These are phyloP conservation scores for Cyathus striatus DNA, from an alignment of 768 basidiomycete species.

Conservation along the genomic window DNA sequence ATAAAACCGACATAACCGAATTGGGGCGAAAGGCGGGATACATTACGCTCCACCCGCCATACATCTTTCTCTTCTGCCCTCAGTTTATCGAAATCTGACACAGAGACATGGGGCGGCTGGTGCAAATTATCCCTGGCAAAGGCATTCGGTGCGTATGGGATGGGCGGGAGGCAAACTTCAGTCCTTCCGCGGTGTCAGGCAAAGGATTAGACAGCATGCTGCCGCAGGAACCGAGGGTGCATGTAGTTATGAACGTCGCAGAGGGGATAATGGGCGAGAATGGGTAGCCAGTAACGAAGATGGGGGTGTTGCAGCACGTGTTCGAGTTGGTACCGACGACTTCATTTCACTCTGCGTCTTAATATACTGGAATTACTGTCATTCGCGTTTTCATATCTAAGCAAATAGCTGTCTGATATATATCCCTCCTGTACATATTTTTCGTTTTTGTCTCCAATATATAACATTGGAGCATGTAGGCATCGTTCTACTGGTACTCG, in stretches of 20 bases:
- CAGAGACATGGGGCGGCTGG: conserved; percentile 71
- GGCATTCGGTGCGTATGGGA: conserved; percentile 91
- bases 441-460: conserved; percentile 84
- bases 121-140: conserved; percentile 76
- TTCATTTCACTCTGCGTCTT: conserved; percentile 65
- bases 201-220: conserved; percentile 54
- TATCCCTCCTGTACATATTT: conserved; percentile 80
- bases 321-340: conserved; percentile 78
- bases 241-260: conserved; percentile 74
- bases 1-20: conserved; percentile 68
- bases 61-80: conserved; percentile 81
- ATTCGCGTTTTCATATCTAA: conserved; percentile 88
- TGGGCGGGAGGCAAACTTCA: conserved; percentile 56
- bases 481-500: conserved; percentile 74
- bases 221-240: conserved; percentile 84
- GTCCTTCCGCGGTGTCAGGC: conserved; percentile 60
- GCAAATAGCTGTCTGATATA: conserved; percentile 80
- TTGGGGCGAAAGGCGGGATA: conserved; percentile 93
- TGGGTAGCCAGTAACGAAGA: conserved; percentile 26
- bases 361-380: conserved; percentile 51
- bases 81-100: conserved; percentile 91
- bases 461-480: conserved; percentile 86
- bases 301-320: conserved; percentile 63
- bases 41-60: conserved; percentile 86
- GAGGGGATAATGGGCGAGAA: conserved; percentile 35